phyloP scores from a whole-genome alignment of 805 yeast genomes.

The Spathaspora sp. region DNA sequence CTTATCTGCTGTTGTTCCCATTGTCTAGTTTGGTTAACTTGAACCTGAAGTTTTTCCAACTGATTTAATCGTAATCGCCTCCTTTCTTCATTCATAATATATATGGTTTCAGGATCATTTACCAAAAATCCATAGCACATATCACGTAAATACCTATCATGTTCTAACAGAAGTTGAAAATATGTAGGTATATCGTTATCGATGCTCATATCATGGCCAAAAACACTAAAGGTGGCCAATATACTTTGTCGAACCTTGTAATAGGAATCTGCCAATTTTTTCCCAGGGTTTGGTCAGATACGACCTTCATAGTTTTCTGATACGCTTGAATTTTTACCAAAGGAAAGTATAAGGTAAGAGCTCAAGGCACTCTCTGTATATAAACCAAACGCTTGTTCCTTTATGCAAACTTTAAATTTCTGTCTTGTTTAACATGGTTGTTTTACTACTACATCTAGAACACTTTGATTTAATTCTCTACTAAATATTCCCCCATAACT shows the following conservation, averaged over 20 bases:
- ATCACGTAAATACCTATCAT: not conserved
- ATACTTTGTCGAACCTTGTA: too few species aligned
- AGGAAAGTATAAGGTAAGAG: not conserved
- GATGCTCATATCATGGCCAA: not conserved
- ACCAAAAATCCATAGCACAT: not conserved
- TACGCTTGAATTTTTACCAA: not conserved
- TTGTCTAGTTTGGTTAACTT: not conserved
- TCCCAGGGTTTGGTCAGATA: not conserved
- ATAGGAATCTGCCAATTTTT: too few species aligned
- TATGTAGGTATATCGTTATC: not conserved
- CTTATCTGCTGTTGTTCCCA: not conserved
- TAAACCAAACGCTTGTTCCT: too few species aligned
- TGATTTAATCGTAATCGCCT: not conserved
- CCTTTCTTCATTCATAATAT: not conserved
- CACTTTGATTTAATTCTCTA: too few species aligned
- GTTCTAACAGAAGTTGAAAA: not conserved
- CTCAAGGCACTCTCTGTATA: too few species aligned
- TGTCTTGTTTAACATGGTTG: too few species aligned
- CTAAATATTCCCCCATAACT: too few species aligned
- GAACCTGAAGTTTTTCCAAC: not conserved
- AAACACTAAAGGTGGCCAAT: not conserved
- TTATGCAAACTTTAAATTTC: too few species aligned
- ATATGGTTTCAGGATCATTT: not conserved
- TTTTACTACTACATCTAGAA: too few species aligned
- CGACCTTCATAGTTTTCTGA: not conserved